These are phyloP conservation scores for Phyllosticta ampelicida DNA, from an alignment of 2,329 filamentous ascomycete genomes.

Conservation along the genomic window DNA sequence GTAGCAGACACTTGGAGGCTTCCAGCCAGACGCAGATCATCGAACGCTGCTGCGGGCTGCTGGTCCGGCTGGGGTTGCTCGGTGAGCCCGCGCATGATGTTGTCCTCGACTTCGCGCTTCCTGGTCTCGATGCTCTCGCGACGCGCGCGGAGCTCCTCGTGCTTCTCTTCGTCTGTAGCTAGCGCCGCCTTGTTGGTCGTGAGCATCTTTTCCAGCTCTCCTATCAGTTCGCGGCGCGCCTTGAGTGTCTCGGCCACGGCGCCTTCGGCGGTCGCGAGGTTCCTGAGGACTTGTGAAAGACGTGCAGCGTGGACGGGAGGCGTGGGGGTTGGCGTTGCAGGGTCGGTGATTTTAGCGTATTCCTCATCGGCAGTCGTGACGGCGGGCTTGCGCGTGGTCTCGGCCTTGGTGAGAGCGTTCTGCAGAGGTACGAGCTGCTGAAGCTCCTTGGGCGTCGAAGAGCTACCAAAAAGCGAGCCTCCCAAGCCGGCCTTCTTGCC, in stretches of 20 bases:
- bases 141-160: constrained; percentile 53
- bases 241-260: constrained; percentile 85
- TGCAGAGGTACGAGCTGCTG: constrained; percentile 64
- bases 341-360: constrained; percentile 72
- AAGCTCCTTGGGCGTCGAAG: constrained; percentile 63
- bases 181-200: constrained; percentile 61
- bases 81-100: constrained; percentile 75
- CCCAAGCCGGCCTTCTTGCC: constrained; percentile 48
- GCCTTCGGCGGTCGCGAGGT: constrained; percentile 75
- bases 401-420: constrained; percentile 61
- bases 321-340: constrained; percentile 57
- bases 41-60: constrained; percentile 28
- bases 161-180: constrained; percentile 55
- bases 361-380: constrained; percentile 65
- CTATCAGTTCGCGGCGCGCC: constrained; percentile 65
- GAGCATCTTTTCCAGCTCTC: constrained; percentile 72
- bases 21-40: constrained; percentile 10
- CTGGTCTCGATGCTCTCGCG: constrained; percentile 66
- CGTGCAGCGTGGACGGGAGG: constrained; percentile 87
- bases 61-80: constrained; percentile 38
- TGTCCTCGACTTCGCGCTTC: constrained; percentile 81
- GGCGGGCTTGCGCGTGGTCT: constrained; percentile 55
- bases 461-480: constrained; percentile 58
- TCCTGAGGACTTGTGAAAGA: constrained; percentile 80
- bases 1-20: constrained; percentile 8